Conservation (phyloP, 2,329 filamentous ascomycete genomes). For the Coniochaeta sp. region DNA sequence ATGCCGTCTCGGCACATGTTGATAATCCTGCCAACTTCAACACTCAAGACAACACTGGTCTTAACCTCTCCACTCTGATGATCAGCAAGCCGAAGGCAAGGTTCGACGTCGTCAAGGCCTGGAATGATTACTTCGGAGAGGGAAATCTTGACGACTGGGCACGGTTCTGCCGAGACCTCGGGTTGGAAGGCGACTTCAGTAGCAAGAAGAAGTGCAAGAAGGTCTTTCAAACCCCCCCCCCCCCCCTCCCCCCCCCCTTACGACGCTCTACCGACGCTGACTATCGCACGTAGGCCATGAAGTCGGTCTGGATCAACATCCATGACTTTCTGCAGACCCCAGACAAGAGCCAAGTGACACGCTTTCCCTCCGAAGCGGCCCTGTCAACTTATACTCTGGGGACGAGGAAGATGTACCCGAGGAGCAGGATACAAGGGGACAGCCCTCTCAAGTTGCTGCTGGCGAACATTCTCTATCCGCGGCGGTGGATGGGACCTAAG, state of each 20-base stretch:
- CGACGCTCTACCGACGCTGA: no score
- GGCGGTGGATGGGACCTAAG: background rate
- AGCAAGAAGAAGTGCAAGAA: conserved; percentile 38
- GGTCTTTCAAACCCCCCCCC: no score
- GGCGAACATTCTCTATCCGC: background rate
- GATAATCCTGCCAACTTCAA: background rate
- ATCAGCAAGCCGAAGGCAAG: background rate
- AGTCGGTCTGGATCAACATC: conserved; percentile 39
- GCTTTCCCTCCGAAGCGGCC: conserved; percentile 22
- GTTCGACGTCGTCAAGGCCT: conserved; percentile 8
- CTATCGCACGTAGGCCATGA: conserved; percentile 25
- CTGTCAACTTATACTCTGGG: conserved; percentile 27
- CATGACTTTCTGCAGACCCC: conserved; percentile 33
- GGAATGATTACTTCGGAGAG: conserved; percentile 22
- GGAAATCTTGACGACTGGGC: conserved; percentile 34
- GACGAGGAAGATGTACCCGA: conserved; percentile 32
- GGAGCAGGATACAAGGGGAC: conserved; percentile 26
- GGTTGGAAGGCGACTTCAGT: conserved; percentile 23
- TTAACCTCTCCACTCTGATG: background rate
- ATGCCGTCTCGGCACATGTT: background rate
- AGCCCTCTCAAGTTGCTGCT: conserved; percentile 1
- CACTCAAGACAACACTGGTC: background rate
- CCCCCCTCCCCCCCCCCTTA: no score
- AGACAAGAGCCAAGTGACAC: conserved; percentile 10
- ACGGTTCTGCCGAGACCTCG: conserved; percentile 34